These are phyloP conservation scores for Xylariomycetidae sp. DNA, from an alignment of 2,329 filamentous ascomycete species.

Conservation along the genomic window DNA sequence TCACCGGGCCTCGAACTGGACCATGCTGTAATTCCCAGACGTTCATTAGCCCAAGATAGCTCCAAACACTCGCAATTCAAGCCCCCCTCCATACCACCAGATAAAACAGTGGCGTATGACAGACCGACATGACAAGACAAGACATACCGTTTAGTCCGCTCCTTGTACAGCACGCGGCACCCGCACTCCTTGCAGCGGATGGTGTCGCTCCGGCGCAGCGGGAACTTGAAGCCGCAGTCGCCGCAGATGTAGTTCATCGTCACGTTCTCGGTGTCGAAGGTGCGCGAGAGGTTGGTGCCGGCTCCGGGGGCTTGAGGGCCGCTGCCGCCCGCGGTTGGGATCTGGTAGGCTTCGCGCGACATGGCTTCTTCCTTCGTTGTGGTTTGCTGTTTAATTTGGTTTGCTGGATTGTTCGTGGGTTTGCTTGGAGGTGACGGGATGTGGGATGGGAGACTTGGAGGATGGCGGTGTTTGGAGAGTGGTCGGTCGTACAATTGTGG, in stretches of 20 bases:
- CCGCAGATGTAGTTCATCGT: conserved; percentile 70
- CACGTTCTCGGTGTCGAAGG: conserved; percentile 42
- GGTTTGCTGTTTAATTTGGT: background rate
- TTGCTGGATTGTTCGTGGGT: background rate
- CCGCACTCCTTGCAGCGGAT: conserved; percentile 91
- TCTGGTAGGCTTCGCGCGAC: conserved; percentile 74
- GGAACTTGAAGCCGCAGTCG: conserved; percentile 75
- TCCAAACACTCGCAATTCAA: background rate
- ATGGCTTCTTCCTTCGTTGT: conserved; percentile 29
- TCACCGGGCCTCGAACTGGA: conserved; percentile 94
- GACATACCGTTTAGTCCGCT: conserved; percentile 88
- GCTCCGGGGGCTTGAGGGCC: conserved; percentile 35
- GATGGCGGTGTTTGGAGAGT: too few species aligned
- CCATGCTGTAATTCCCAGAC: conserved; percentile 60
- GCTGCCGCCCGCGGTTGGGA: conserved; percentile 51
- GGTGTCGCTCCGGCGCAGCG: conserved; percentile 69
- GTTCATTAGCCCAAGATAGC: background rate
- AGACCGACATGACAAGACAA: background rate
- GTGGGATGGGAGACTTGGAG: background rate
- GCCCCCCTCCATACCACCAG: conserved; percentile 3
- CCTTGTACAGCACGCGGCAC: conserved; percentile 93
- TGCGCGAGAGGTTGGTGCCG: conserved; percentile 33
- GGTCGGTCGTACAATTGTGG: too few species aligned
- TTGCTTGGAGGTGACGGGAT: background rate
- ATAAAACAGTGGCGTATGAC: background rate